These are phyloP conservation scores for Croton laevigatus DNA, from an alignment of 441 rosid species.

Conservation along the genomic window DNA sequence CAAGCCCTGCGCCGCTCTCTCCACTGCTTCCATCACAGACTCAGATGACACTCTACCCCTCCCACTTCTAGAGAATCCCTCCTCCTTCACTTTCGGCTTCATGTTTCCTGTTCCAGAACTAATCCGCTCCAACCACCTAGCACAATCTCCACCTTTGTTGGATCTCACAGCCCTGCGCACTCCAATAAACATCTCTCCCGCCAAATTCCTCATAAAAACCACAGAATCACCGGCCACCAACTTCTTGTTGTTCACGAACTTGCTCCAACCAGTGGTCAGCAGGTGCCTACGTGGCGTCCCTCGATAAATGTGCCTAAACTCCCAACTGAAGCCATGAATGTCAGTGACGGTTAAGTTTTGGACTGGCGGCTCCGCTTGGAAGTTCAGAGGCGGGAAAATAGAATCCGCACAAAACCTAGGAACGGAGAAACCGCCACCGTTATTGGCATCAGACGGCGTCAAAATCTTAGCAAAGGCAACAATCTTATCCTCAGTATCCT, in stretches of 20 bases:
- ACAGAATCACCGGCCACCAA: slow-evolving; percentile 87
- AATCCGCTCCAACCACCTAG: slow-evolving; percentile 42
- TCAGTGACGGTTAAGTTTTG: slow-evolving; percentile 71
- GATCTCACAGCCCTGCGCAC: slow-evolving; percentile 50
- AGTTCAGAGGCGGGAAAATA: slow-evolving; percentile 69
- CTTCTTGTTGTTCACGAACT: slow-evolving; percentile 79
- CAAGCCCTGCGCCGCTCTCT: slow-evolving; percentile 47
- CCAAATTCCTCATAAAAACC: slow-evolving; percentile 67
- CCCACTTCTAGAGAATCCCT: slow-evolving; percentile 32
- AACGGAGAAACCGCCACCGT: slow-evolving; percentile 93
- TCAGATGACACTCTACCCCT: slow-evolving; percentile 44
- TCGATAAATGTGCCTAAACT: slow-evolving; percentile 77
- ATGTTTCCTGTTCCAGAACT: slow-evolving; percentile 23
- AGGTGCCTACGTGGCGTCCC: slow-evolving; percentile 88
- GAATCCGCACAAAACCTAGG: slow-evolving; percentile 86
- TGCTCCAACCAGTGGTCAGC: slow-evolving; percentile 94
- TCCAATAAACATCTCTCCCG: slow-evolving; percentile 59
- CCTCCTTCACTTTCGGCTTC: slow-evolving; percentile 18
- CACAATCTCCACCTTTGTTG: slow-evolving; percentile 34
- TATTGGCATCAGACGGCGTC: slow-evolving; percentile 88
- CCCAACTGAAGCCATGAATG: slow-evolving; percentile 64
- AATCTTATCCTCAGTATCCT: slow-evolving; percentile 25
- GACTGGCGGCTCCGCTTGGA: slow-evolving; percentile 68
- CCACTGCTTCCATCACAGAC: slow-evolving; percentile 51
- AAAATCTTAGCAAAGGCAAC: slow-evolving; percentile 60